Conservation (phyloP, 768 basidiomycete genomes). For the Clathrus columnatus region DNA sequence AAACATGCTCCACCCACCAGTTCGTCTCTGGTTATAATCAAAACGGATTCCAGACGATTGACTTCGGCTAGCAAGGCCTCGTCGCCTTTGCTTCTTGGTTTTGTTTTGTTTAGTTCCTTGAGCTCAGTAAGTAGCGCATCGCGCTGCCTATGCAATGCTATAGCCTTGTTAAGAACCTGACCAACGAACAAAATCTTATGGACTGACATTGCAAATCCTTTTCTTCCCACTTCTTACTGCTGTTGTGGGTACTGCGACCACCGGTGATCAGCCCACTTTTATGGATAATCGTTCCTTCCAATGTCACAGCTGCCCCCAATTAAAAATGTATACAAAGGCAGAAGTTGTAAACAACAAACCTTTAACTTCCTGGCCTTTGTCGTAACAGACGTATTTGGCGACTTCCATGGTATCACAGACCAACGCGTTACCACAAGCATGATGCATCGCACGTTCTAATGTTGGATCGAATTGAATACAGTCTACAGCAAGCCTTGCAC, state of each 20-base stretch:
- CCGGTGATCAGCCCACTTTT: slow-evolving; percentile 97
- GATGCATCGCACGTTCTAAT: slow-evolving; percentile 91
- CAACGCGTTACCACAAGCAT: slow-evolving; percentile 90
- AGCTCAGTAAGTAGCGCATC: slow-evolving; percentile 68
- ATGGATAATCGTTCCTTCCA: slow-evolving; percentile 96
- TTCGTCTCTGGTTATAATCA: slow-evolving; percentile 72
- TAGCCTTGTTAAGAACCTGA: not conserved
- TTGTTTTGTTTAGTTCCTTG: slow-evolving; percentile 74
- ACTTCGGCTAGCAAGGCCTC: slow-evolving; percentile 51
- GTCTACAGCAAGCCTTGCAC: slow-evolving; percentile 73
- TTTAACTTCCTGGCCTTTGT: slow-evolving; percentile 94
- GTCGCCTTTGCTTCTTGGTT: slow-evolving; percentile 76
- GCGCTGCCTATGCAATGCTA: slow-evolving; percentile 44
- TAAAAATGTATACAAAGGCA: not conserved
- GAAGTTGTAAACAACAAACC: slow-evolving; percentile 43
- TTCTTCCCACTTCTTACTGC: slow-evolving; percentile 89
- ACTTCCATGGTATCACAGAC: slow-evolving; percentile 96
- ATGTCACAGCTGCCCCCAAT: slow-evolving; percentile 66
- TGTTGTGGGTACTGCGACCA: slow-evolving; percentile 69
- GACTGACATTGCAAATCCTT: slow-evolving; percentile 76
- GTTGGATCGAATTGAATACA: slow-evolving; percentile 63
- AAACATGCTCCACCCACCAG: too few species aligned
- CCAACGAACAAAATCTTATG: not conserved
- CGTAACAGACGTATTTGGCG: slow-evolving; percentile 84
- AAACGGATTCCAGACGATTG: slow-evolving; percentile 68